Evolutionary conservation across 345 rosid species (phyloP).

Genomic region (Anastatica hierochuntica): DNA sequence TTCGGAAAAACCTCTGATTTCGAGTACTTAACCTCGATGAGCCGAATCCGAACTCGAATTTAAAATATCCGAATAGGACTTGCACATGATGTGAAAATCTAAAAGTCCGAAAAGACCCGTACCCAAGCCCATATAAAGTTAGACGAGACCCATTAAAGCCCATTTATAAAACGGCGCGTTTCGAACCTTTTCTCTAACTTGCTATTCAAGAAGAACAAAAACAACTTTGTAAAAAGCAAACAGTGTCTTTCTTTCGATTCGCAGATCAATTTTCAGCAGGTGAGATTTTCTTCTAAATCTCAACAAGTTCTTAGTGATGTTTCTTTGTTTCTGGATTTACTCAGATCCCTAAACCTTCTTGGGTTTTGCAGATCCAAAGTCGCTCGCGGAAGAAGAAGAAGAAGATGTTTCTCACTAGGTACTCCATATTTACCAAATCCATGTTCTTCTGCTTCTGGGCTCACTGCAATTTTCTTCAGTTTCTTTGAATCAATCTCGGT

Average conservation of each 20-base stretch:
- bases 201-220: constrained; percentile 17
- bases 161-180: constrained; percentile 3
- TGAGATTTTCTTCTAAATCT: neutral
- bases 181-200: constrained; percentile 19
- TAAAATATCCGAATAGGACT: too few relatives aligned
- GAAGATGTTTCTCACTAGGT: constrained; percentile 73
- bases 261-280: constrained; percentile 11
- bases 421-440: too few relatives aligned
- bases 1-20: too few relatives aligned
- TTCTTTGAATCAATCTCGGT: too few relatives aligned
- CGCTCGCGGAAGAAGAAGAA: constrained; percentile 15
- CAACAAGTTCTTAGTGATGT: neutral
- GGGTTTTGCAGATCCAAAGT: constrained; percentile 25
- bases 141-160: constrained; percentile 8
- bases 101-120: too few relatives aligned
- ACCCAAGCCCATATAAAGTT: too few relatives aligned
- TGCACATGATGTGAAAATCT: too few relatives aligned
- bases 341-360: neutral
- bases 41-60: too few relatives aligned
- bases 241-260: constrained; percentile 9
- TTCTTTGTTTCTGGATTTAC: neutral
- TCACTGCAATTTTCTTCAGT: neutral
- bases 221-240: neutral
- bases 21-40: too few relatives aligned
- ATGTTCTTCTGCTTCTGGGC: constrained; percentile 18